These are phyloP conservation scores for Leishmania major DNA, from an alignment of 208 protist species.

Conservation along the genomic window DNA sequence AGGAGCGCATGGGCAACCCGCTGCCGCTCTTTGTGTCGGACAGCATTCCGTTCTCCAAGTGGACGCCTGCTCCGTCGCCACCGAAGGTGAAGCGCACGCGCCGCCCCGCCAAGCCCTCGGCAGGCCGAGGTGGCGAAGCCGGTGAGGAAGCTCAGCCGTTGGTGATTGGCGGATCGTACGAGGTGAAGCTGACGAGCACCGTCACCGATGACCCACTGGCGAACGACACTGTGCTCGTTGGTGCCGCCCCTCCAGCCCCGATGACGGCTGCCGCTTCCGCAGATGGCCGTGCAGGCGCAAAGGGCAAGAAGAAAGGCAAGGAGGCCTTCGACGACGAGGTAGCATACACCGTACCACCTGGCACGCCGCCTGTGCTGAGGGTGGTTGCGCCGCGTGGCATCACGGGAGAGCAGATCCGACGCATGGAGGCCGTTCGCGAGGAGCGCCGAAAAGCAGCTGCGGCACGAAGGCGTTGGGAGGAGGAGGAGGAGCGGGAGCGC, in stretches of 20 bases:
- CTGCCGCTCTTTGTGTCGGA: constrained; percentile 44
- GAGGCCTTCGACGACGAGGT: background rate
- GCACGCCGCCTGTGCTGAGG: constrained; percentile 20
- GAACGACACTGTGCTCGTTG: constrained; percentile 25
- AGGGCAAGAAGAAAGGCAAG: background rate
- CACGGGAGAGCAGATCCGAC: constrained; percentile 36
- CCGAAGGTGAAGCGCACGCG: constrained; percentile 8
- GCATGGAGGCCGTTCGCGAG: constrained; percentile 54
- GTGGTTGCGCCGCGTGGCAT: constrained; percentile 52
- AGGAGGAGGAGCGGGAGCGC: constrained; percentile 50
- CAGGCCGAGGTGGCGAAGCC: background rate
- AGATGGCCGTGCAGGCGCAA: background rate
- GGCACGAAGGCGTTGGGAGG: constrained; percentile 46
- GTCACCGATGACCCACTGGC: constrained; percentile 7
- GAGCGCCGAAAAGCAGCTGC: constrained; percentile 49
- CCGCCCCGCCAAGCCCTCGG: background rate
- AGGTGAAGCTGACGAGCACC: constrained; percentile 27
- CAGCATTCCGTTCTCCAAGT: constrained; percentile 23
- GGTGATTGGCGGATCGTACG: constrained; percentile 27
- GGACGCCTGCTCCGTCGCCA: constrained; percentile 22
- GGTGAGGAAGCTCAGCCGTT: constrained; percentile 10
- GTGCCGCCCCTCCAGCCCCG: constrained; percentile 8
- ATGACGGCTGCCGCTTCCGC: background rate
- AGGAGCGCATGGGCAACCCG: constrained; percentile 63
- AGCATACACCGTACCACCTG: constrained; percentile 7